Evolutionary conservation across 2,329 filamentous ascomycete species (phyloP), one percentile per base, ranked within the genome.

Genomic region (Xylaria polymorpha): DNA sequence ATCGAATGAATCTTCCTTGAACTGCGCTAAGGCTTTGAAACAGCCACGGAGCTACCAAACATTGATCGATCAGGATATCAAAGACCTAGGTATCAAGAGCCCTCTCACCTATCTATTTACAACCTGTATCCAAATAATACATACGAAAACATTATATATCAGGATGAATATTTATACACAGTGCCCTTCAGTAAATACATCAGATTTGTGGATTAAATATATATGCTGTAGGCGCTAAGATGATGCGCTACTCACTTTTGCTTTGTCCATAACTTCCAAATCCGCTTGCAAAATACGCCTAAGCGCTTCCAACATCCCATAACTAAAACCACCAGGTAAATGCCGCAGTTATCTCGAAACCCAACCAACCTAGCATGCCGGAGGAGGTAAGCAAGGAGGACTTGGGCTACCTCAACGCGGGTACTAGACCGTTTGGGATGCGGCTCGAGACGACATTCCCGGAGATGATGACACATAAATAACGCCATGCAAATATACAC

Each of bases 401-500:
- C 29, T 55, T 22, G 10, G 51, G 25, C 15, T n/a, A 4, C 32
- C 32, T 10, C 25, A 51, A n/a, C 32, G 35, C 39, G 14, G 22
- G n/a, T 35, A 32, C 8, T 15, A 7, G 32, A 41, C 32, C 25
- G 15, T 8, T 48, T 32, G 35, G 15, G 39, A n/a, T 22, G 32
- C 61, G 15, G 20, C 22, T 43, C 18, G 29, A 18, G 46, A 55
- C n/a, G 32, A 25, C 37, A 20, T 22, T 37, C 46, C 39, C 14
- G 9, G 22, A 39, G 44, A 50, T 1, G 4, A 22, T 22, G 35
- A 57, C 35, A 59, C 37, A 65, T 61, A 61, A 20, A 59, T 43
- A 63, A 63, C 53, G 61, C 58, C 61, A 62, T 63, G 57, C 53
- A 62, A 50, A 61, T 66, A 68, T 66, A 65, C 66, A 70, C 51